A percentile compares a stretch with the other conserved stretches of the same genome.
Conservation (phyloP, 2,329 filamentous ascomycete genomes). For the Colletotrichum siamense region DNA sequence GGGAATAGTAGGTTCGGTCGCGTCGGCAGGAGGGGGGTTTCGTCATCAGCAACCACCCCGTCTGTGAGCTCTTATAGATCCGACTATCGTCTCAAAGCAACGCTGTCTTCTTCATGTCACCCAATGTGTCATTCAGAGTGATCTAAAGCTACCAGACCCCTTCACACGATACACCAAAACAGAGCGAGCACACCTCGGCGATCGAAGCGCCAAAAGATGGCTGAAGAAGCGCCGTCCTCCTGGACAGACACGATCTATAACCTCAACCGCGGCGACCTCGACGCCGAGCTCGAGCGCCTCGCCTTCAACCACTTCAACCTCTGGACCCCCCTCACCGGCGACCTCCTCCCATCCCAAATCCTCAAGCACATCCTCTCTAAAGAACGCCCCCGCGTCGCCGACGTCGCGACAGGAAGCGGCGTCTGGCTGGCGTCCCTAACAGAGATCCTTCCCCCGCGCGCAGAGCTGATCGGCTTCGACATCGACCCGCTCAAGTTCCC, state of each 20-base stretch:
- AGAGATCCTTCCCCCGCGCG: neutral
- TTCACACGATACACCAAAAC: neutral
- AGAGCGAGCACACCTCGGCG: neutral
- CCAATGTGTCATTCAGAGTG: neutral
- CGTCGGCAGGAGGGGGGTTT: neutral
- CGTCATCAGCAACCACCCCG: neutral
- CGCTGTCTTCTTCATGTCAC: neutral
- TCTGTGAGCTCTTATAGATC: neutral
- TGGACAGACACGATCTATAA: slow-evolving; percentile 11
- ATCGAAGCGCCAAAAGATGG: neutral
- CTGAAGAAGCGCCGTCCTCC: neutral
- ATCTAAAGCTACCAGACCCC: neutral
- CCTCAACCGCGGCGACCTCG: slow-evolving; percentile 8
- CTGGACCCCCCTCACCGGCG: slow-evolving; percentile 9
- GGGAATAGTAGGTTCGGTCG: neutral
- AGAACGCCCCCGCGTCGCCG: slow-evolving; percentile 18
- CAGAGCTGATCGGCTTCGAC: slow-evolving; percentile 25
- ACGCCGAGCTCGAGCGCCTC: slow-evolving; percentile 10
- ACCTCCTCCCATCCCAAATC: slow-evolving; percentile 5
- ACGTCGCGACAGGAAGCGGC: slow-evolving; percentile 26
- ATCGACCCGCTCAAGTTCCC: slow-evolving; percentile 24
- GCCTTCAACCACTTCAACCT: slow-evolving; percentile 17
- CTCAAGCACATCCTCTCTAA: neutral
- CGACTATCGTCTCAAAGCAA: neutral
- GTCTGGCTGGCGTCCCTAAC: slow-evolving; percentile 26